Evolutionary conservation across 352 stramenopile species (phyloP), one percentile per base, ranked within the genome.

Genomic region (Globisporangium takayamanum): DNA sequence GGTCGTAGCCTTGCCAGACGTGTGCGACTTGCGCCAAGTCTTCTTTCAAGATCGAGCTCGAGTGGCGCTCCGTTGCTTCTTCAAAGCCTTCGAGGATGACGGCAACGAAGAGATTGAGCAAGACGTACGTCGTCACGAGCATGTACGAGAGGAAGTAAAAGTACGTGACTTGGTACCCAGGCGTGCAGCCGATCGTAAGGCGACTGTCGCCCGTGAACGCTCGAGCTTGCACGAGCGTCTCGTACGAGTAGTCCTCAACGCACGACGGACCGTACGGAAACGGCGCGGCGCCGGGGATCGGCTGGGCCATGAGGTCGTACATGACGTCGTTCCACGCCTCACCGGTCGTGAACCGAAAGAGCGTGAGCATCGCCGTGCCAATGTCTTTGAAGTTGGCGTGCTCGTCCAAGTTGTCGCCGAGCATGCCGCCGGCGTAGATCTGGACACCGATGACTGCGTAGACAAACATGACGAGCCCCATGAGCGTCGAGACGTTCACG

Each of bases 291-390:
- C 55, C 69, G 28, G 64, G 16, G 28, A 72, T 67, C 10, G 67
- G 63, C 44, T 69, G n/a, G 18, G 73, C 72, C 66, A 78, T 80
- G 25, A 79, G 51, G 54, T 92, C 77, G 68, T 93, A 79, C 83
- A 93, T 93, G 36, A 93, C 76, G 26, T 80, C 76, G 52, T 91
- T 92, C 73, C 78, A 92, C 1, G 68, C 75, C 60, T 94, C 81
- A 14, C 84, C 84, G 1, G 84, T 94, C 15, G 72, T 67, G 33
- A 83, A 79, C 5, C 81, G 70, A 53, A 94, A 89, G 20, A 93
- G 66, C 14, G 74, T 82, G 41, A 87, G 51, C 58, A 92, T 70
- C 18, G 76, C 78, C 2, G 64, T 71, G 1, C 48, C 47, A 20
- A 94, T 75, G 16, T 66, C 56, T 41, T 84, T 57, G 59, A 94